Evolutionary conservation across 306 rosid genomes (phyloP).

Genomic region (Casuarina equisetifolia): DNA sequence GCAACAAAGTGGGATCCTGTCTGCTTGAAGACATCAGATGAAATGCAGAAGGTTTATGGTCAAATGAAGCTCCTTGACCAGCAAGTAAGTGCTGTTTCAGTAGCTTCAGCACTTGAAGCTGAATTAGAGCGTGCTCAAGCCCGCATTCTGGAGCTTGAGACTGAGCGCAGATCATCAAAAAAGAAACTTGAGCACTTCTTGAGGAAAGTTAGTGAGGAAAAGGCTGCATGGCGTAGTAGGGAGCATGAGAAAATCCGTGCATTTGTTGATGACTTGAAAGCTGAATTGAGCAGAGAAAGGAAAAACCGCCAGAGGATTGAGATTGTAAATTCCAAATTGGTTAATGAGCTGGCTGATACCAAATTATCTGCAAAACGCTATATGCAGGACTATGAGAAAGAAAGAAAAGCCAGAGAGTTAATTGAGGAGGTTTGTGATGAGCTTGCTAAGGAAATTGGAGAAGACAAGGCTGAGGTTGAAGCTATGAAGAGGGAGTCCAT

Average conservation of each 20-base stretch:
- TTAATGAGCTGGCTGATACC: slow-evolving; percentile 81
- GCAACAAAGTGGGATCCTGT: slow-evolving; percentile 94
- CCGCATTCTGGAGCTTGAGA: slow-evolving; percentile 79
- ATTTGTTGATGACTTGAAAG: slow-evolving; percentile 66
- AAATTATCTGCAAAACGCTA: slow-evolving; percentile 67
- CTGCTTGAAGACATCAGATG: slow-evolving; percentile 54
- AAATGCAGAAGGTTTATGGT: slow-evolving; percentile 51
- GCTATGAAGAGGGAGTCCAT: slow-evolving; percentile 66
- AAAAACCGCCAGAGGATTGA: slow-evolving; percentile 77
- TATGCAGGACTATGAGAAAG: slow-evolving; percentile 77
- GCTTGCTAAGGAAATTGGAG: slow-evolving; percentile 95
- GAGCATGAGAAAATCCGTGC: slow-evolving; percentile 94
- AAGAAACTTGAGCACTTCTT: slow-evolving; percentile 81
- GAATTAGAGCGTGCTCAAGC: slow-evolving; percentile 76
- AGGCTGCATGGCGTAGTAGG: slow-evolving; percentile 70
- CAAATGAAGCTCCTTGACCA: slow-evolving; percentile 72
- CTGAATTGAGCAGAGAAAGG: slow-evolving; percentile 76
- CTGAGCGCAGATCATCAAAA: slow-evolving; percentile 67
- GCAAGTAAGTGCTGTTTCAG: slow-evolving; percentile 57
- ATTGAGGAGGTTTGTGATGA: slow-evolving; percentile 90
- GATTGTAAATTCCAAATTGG: slow-evolving; percentile 75
- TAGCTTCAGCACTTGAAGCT: slow-evolving; percentile 74
- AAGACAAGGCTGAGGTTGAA: slow-evolving; percentile 86
- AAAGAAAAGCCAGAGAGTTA: slow-evolving; percentile 72
- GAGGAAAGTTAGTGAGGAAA: slow-evolving; percentile 82